Conservation (phyloP, 1,284 basidiomycete species). For the Pseudozyma sp. region DNA sequence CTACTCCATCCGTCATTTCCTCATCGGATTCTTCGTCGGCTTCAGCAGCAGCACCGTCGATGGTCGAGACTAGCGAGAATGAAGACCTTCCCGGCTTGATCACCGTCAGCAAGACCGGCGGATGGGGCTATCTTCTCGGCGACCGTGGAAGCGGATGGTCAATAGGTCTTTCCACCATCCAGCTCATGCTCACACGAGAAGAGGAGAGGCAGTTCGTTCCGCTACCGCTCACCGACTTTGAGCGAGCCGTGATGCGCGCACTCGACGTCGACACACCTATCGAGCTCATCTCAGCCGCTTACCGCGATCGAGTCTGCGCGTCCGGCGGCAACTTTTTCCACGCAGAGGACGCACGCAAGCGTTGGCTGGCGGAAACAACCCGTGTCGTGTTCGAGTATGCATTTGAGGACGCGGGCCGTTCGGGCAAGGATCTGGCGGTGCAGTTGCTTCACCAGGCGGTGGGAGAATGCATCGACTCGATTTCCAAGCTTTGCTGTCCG, state of each 20-base stretch:
- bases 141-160: slow-evolving; percentile 45
- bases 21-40: background rate
- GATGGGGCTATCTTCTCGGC: slow-evolving; percentile 48
- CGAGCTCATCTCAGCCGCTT: slow-evolving; percentile 49
- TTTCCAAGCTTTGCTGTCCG: slow-evolving; percentile 33
- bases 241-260: slow-evolving; percentile 19
- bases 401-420: slow-evolving; percentile 8
- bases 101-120: slow-evolving; percentile 45
- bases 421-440: slow-evolving; percentile 29
- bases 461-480: slow-evolving; percentile 39
- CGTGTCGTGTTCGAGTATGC: slow-evolving; percentile 55
- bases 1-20: slow-evolving; percentile 8
- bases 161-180: slow-evolving; percentile 46
- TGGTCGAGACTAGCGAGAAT: slow-evolving; percentile 16
- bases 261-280: slow-evolving; percentile 36
- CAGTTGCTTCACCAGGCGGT: slow-evolving; percentile 44
- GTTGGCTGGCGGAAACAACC: slow-evolving; percentile 59
- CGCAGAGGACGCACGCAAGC: slow-evolving; percentile 58
- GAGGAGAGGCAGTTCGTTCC: slow-evolving; percentile 33
- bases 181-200: slow-evolving; percentile 39
- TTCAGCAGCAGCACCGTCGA: slow-evolving; percentile 2
- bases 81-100: slow-evolving; percentile 41
- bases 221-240: slow-evolving; percentile 38
- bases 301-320: slow-evolving; percentile 38
- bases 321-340: slow-evolving; percentile 45